phyloP scores from a whole-genome alignment of 192 early-diverging fungal species.

The Backusella morwellensis region DNA sequence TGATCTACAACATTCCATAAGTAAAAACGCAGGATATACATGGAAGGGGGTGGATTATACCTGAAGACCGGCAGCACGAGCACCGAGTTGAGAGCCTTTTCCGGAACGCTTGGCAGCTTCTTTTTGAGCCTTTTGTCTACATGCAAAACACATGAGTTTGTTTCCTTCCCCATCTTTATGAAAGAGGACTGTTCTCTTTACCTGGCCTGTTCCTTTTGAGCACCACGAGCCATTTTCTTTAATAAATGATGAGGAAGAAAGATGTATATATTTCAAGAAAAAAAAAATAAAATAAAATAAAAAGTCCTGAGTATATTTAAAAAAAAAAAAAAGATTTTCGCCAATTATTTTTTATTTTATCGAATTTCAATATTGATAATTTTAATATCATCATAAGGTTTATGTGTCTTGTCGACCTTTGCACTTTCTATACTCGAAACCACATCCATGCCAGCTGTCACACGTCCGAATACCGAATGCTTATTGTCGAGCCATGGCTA shows the following conservation, averaged over 20 bases:
- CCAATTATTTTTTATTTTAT: constrained; percentile 21
- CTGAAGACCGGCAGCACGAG: constrained; percentile 31
- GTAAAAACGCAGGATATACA: not conserved
- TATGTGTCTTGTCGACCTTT: constrained; percentile 85
- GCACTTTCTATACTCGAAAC: constrained; percentile 81
- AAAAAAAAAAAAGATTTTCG: not conserved
- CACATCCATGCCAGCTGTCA: constrained; percentile 89
- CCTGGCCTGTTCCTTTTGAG: constrained; percentile 32
- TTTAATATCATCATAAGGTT: constrained; percentile 82
- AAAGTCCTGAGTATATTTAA: not conserved
- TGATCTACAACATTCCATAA: constrained; percentile 14
- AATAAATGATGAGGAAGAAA: constrained; percentile 7
- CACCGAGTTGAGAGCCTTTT: constrained; percentile 22
- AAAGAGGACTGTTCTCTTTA: not conserved
- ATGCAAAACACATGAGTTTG: not conserved
- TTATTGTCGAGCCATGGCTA: constrained; percentile 97
- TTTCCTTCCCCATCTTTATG: not conserved
- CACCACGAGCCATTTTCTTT: constrained; percentile 21
- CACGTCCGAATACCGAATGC: constrained; percentile 93
- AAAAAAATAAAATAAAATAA: not conserved
- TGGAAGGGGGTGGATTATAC: not conserved
- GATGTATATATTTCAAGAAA: not conserved
- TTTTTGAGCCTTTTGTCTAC: constrained; percentile 36
- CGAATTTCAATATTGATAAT: constrained; percentile 79
- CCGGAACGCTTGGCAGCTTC: constrained; percentile 28